Evolutionary conservation across 116 monocot species (phyloP).

Genomic region (Cymodocea nodosa): DNA sequence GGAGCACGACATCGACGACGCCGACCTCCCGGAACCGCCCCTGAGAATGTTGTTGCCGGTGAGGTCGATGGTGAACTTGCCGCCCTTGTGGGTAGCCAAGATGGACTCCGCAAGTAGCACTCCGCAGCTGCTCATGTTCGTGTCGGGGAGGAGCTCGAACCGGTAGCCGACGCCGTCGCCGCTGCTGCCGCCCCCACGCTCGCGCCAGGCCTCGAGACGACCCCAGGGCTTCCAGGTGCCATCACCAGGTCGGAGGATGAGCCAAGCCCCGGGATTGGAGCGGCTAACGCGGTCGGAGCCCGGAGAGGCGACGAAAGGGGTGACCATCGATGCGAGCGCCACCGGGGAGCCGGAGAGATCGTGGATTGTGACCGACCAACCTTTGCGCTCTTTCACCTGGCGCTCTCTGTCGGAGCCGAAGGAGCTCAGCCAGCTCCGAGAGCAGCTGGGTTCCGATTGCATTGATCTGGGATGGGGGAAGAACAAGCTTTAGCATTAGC

Average conservation of each 20-base stretch:
- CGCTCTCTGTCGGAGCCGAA: conserved; percentile 52
- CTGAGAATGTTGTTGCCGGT: conserved; percentile 15
- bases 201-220: conserved; percentile 47
- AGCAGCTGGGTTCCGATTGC: conserved; percentile 31
- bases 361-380: conserved; percentile 71
- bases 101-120: conserved; percentile 54
- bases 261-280: conserved; percentile 73
- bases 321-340: conserved; percentile 83
- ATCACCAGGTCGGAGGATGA: conserved; percentile 56
- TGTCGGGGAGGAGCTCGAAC: conserved; percentile 54
- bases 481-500: not conserved
- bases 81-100: conserved; percentile 53
- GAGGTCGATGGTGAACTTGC: conserved; percentile 71
- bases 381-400: conserved; percentile 51
- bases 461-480: conserved; percentile 21
- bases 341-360: conserved; percentile 75
- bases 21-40: conserved; percentile 3
- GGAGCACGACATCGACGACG: conserved; percentile 10
- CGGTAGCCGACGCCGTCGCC: conserved; percentile 61
- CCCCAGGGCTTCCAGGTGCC: conserved; percentile 80
- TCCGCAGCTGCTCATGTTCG: conserved; percentile 21
- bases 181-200: conserved; percentile 20
- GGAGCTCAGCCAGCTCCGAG: conserved; percentile 16
- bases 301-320: conserved; percentile 68
- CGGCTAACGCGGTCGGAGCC: conserved; percentile 57